Conservation (phyloP, 331 rosid genomes). For the Malus hybrid region DNA sequence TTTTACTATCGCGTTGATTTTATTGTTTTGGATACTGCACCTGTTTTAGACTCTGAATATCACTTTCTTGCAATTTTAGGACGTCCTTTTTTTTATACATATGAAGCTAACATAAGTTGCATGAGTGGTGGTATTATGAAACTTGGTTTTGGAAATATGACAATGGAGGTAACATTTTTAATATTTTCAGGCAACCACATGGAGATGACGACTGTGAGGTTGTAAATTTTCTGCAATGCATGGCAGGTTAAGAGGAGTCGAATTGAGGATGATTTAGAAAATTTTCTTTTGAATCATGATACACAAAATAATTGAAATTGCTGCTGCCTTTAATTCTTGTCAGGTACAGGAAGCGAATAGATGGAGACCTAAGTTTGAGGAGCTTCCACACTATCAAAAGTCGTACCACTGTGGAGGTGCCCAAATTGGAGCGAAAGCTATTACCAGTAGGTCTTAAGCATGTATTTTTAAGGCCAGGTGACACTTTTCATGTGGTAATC, state of each 20-base stretch:
- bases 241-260: background rate
- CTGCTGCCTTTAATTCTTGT: background rate
- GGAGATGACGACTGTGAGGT: background rate
- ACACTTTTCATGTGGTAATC: background rate
- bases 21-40: background rate
- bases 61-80: background rate
- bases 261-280: background rate
- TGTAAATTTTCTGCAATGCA: background rate
- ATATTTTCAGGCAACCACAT: background rate
- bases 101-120: background rate
- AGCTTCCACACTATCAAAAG: rapidly evolving
- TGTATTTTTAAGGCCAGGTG: background rate
- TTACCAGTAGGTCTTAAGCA: background rate
- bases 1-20: background rate
- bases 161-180: background rate
- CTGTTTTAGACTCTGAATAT: background rate
- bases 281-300: background rate
- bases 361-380: background rate
- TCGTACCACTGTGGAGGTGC: background rate
- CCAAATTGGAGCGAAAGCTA: background rate
- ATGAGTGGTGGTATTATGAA: background rate
- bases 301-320: background rate
- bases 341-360: background rate
- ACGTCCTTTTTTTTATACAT: background rate
- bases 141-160: background rate